Conservation (phyloP, 1,139 yeast species). For the Yamadazyma membranifaciens region DNA sequence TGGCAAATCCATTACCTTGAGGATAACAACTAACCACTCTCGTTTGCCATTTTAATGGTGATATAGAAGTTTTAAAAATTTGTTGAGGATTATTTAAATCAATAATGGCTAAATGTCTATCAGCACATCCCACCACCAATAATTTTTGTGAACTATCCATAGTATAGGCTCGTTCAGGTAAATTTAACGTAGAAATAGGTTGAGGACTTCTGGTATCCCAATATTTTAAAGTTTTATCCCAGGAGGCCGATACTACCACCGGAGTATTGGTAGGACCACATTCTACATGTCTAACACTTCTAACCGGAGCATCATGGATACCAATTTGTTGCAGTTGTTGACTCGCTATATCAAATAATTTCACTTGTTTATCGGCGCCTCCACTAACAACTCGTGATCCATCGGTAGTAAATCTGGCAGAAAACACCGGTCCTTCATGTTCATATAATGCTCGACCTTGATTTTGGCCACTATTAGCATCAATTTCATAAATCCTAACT, state of each 20-base stretch:
- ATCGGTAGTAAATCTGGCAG: slow-evolving; percentile 80
- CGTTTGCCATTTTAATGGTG: slow-evolving; percentile 94
- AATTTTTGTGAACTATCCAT: slow-evolving; percentile 84
- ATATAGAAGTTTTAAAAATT: slow-evolving; percentile 68
- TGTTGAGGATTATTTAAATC: slow-evolving; percentile 82
- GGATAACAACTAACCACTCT: slow-evolving; percentile 81
- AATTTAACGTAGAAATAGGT: slow-evolving; percentile 74
- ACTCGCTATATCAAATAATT: slow-evolving; percentile 75
- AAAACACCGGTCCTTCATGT: slow-evolving; percentile 85
- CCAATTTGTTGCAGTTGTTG: slow-evolving; percentile 88
- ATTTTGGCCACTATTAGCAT: slow-evolving; percentile 60
- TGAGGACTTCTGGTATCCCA: slow-evolving; percentile 92
- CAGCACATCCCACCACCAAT: slow-evolving; percentile 91
- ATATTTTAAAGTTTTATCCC: slow-evolving; percentile 93
- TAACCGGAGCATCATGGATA: slow-evolving; percentile 80
- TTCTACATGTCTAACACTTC: slow-evolving; percentile 70
- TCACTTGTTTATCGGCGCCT: slow-evolving; percentile 89
- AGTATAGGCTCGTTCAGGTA: slow-evolving; percentile 89
- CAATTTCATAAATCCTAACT: slow-evolving; percentile 88
- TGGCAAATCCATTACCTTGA: slow-evolving; percentile 86
- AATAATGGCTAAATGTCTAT: slow-evolving; percentile 73
- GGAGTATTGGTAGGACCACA: slow-evolving; percentile 82
- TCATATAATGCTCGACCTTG: slow-evolving; percentile 90
- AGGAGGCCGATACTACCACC: slow-evolving; percentile 87
- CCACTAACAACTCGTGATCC: slow-evolving; percentile 89